phyloP scores from a whole-genome alignment of 139 green algal genomes.

The Closterium sp. region DNA sequence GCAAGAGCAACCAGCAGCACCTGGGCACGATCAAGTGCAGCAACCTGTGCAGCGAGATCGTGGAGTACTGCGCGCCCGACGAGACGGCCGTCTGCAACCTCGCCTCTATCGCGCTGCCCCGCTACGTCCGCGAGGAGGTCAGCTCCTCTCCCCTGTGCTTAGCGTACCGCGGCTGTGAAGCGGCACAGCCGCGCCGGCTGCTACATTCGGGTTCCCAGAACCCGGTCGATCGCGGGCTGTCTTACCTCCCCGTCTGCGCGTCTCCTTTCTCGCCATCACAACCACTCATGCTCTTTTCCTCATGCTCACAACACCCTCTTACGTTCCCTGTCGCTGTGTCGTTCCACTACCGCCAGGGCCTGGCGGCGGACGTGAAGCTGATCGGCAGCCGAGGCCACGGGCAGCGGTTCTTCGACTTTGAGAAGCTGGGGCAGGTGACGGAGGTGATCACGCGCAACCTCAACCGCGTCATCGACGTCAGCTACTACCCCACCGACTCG shows the following conservation, averaged over 20 bases:
- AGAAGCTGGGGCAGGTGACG: constrained; percentile 63
- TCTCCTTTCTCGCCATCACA: too few species aligned
- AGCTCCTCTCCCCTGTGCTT: too few species aligned
- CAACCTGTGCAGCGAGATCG: constrained; percentile 99
- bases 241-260: too few species aligned
- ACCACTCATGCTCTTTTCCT: too few species aligned
- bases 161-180: too few species aligned
- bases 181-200: too few species aligned
- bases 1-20: constrained; percentile 92
- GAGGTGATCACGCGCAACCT: constrained; percentile 83
- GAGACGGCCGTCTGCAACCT: constrained; percentile 99
- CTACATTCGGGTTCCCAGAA: too few species aligned
- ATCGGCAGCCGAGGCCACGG: constrained; percentile 74
- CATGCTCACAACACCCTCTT: background rate
- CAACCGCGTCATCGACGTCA: constrained; percentile 99
- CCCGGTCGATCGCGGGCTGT: too few species aligned
- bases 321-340: too few species aligned
- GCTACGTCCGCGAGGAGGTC: constrained; percentile 70
- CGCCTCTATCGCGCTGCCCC: constrained; percentile 92
- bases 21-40: constrained; percentile 95
- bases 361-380: constrained; percentile 67
- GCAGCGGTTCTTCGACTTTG: constrained; percentile 65
- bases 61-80: constrained; percentile 92
- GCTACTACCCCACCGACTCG: constrained; percentile 94
- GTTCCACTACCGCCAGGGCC: background rate